phyloP scores from a whole-genome alignment of 768 basidiomycete genomes.

The Lenzites betulinus region DNA sequence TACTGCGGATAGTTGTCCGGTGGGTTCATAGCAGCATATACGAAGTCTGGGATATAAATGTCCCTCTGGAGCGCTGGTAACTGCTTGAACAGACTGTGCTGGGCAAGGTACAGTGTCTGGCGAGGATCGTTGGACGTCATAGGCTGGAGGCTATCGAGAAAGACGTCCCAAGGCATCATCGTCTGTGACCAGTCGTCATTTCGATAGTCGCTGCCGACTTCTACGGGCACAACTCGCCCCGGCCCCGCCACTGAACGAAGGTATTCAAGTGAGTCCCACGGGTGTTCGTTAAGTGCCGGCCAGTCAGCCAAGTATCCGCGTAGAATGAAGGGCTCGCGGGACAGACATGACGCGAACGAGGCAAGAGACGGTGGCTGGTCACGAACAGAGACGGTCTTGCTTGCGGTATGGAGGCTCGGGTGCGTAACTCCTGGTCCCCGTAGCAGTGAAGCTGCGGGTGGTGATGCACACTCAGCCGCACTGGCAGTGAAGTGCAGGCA shows the following conservation, averaged over 20 bases:
- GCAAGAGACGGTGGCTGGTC: conserved; percentile 56
- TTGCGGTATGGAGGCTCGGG: conserved; percentile 6
- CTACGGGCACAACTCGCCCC: conserved; percentile 87
- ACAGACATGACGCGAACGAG: conserved; percentile 44
- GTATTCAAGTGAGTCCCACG: conserved; percentile 74
- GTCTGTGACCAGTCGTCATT: conserved; percentile 77
- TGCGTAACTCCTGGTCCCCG: neutral
- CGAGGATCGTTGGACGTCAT: conserved; percentile 20
- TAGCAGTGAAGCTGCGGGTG: neutral
- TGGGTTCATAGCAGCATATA: conserved; percentile 61
- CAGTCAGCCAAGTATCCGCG: conserved; percentile 63
- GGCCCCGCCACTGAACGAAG: conserved; percentile 71
- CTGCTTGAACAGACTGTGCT: conserved; percentile 83
- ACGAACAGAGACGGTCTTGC: conserved; percentile 41
- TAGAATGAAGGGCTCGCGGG: conserved; percentile 71
- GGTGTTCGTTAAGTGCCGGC: conserved; percentile 72
- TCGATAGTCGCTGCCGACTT: conserved; percentile 85
- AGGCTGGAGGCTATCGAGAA: conserved; percentile 52
- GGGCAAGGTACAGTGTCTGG: conserved; percentile 77
- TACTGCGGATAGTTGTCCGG: conserved; percentile 53
- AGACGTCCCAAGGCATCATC: conserved; percentile 76
- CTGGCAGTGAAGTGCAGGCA: conserved; percentile 20
- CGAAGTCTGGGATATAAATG: conserved; percentile 85
- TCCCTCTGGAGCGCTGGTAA: conserved; percentile 79
- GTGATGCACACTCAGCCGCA: neutral